Conservation (phyloP, 2,329 filamentous ascomycete genomes). For the Penicillium digitatum region DNA sequence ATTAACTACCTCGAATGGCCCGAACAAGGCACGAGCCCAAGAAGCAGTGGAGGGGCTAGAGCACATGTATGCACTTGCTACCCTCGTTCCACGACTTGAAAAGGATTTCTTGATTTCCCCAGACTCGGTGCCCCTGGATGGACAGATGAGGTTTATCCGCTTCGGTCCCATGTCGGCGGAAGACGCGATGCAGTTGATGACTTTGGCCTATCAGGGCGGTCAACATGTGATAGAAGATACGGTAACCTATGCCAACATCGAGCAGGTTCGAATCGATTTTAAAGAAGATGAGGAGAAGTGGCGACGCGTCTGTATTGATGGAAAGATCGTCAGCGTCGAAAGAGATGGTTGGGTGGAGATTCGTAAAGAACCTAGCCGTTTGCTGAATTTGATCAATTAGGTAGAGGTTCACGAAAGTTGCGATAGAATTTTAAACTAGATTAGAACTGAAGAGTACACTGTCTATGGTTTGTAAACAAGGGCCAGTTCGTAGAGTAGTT, state of each 20-base stretch:
- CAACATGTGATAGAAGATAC: constrained; percentile 51
- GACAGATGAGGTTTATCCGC: constrained; percentile 65
- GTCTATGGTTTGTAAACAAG: not conserved
- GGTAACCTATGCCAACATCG: constrained; percentile 69
- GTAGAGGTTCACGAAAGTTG: not conserved
- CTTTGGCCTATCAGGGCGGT: constrained; percentile 54
- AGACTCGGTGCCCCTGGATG: constrained; percentile 64
- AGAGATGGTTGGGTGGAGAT: constrained; percentile 68
- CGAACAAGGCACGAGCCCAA: constrained; percentile 19
- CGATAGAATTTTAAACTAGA: not conserved
- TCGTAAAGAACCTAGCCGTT: constrained; percentile 21
- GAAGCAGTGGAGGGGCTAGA: constrained; percentile 40
- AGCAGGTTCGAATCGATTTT: constrained; percentile 63
- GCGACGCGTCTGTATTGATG: constrained; percentile 88
- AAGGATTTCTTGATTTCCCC: constrained; percentile 79
- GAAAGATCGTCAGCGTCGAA: constrained; percentile 74
- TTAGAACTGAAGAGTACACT: not conserved
- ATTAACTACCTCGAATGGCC: constrained; percentile 31
- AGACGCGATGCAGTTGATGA: constrained; percentile 74
- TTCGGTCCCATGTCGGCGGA: constrained; percentile 66
- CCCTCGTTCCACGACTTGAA: constrained; percentile 77
- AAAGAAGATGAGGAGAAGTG: constrained; percentile 60
- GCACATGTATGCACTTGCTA: constrained; percentile 73
- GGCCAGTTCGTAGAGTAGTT: not conserved
- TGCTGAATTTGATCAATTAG: constrained; percentile 20